Base-by-base conservation (phyloP, 768 basidiomycete genomes). In the Mycena alexandri region DNA sequence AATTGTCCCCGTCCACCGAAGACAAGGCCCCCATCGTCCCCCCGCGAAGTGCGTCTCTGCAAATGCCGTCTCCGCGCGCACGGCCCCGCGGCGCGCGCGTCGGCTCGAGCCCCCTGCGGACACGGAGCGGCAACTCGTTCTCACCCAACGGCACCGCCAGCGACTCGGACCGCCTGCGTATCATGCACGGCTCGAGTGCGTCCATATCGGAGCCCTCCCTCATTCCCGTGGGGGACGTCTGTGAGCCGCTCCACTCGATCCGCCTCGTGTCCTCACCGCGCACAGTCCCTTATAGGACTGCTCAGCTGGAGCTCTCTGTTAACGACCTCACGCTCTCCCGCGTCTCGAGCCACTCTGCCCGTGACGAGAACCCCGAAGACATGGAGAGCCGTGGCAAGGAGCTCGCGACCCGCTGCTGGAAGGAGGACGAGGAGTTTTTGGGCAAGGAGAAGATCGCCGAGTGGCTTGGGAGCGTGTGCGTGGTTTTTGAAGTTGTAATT, bases 371-470 rank as follows among this genome's bases (percentile, higher is more conserved):
- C 21, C 74, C 77, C 17, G 83, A 81, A 21, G 91, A 91, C 68
- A 78, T 90, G 66, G 90, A 91, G 41, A 76, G 81, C 21, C 82
- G 88, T 64, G 96, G 89, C 2, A 88, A 88, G 73, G 90, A 90
- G 56, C 78, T 94, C 48, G 96, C 96, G 0, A 79, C 83, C 41
- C 87, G 89, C 61, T 96, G 93, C 78, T 94, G 93, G 87, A 85
- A 87, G 36, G 95, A 96, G 72, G 95, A 99, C 73, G 92, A 92
- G 71, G 85, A 85, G 17, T 96, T 96, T 75, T 77, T 96, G 72
- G 83, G 88, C 16, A 90, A 90, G 75, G 95, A 96, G 73, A 97
- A 96, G 81, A 94, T 98, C 72, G 96, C 97, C 1, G 95, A 98
- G 78, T 99, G 94, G 91, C 84, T 99, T 44, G 98, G 98, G 72